Evolutionary conservation across 306 rosid species (phyloP).

Genomic region (Lupinus albus): DNA sequence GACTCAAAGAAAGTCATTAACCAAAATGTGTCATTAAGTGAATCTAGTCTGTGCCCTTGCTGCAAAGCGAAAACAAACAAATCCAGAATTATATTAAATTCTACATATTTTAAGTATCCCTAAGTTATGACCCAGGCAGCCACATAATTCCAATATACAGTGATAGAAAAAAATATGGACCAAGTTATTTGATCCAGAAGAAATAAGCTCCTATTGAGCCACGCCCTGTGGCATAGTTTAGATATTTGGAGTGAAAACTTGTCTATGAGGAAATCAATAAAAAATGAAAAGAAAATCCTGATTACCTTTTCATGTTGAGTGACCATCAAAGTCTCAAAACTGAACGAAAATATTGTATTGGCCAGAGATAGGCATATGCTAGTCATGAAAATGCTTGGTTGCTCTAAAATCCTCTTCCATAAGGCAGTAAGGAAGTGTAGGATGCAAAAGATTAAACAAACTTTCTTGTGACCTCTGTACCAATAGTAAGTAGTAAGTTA

Average conservation of each 20-base stretch:
- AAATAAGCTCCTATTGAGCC: slow-evolving; percentile 32
- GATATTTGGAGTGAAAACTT: slow-evolving; percentile 21
- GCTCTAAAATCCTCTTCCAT: slow-evolving; percentile 70
- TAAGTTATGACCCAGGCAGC: slow-evolving; percentile 17
- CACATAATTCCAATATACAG: neutral
- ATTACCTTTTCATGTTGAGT: slow-evolving; percentile 84
- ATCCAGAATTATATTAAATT: slow-evolving; percentile 29
- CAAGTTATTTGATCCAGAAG: slow-evolving; percentile 37
- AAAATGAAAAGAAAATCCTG: slow-evolving; percentile 28
- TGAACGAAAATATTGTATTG: slow-evolving; percentile 69
- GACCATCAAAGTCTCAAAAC: slow-evolving; percentile 90
- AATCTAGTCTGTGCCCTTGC: slow-evolving; percentile 89
- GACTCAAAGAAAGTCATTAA: slow-evolving; percentile 86
- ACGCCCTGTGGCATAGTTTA: slow-evolving; percentile 28
- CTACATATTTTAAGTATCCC: slow-evolving; percentile 28
- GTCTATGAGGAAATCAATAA: slow-evolving; percentile 30
- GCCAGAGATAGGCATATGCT: slow-evolving; percentile 70
- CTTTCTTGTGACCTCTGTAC: slow-evolving; percentile 83
- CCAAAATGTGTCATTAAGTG: slow-evolving; percentile 88
- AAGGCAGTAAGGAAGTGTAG: slow-evolving; percentile 69
- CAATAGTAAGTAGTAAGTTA: slow-evolving; percentile 37
- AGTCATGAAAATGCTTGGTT: slow-evolving; percentile 63
- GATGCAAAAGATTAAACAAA: slow-evolving; percentile 67
- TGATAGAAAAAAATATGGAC: slow-evolving; percentile 23
- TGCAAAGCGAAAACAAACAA: slow-evolving; percentile 48